Evolutionary conservation across 2,329 filamentous ascomycete species (phyloP).

Genomic region (Alternaria metachromatica): DNA sequence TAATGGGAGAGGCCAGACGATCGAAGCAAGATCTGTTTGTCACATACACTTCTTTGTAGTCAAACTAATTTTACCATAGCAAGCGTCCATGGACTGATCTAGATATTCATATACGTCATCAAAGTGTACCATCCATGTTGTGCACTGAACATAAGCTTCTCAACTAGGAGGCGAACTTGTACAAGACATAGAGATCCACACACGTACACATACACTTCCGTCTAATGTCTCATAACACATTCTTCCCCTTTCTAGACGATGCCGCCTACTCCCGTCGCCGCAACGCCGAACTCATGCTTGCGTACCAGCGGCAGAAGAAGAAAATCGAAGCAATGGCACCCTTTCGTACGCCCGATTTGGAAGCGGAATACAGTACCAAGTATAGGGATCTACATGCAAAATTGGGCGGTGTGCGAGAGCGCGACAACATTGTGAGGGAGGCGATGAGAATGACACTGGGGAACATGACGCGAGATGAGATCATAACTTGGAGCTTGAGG

Average conservation of each 20-base stretch:
- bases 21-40: neutral
- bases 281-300: neutral
- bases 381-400: neutral
- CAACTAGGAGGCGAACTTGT: neutral
- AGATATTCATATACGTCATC: neutral
- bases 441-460: neutral
- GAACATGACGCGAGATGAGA: neutral
- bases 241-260: neutral
- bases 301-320: neutral
- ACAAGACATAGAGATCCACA: neutral
- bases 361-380: neutral
- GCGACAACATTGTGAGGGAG: neutral
- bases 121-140: neutral
- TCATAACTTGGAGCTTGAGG: neutral
- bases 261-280: neutral
- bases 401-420: neutral
- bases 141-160: neutral
- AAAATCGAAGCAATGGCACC: neutral
- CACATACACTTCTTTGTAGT: neutral
- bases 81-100: neutral
- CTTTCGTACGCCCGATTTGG: neutral
- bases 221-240: neutral
- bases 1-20: neutral
- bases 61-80: neutral
- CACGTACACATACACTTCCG: neutral